phyloP scores from a whole-genome alignment of 1,284 basidiomycete genomes.

The Mycena sp. region DNA sequence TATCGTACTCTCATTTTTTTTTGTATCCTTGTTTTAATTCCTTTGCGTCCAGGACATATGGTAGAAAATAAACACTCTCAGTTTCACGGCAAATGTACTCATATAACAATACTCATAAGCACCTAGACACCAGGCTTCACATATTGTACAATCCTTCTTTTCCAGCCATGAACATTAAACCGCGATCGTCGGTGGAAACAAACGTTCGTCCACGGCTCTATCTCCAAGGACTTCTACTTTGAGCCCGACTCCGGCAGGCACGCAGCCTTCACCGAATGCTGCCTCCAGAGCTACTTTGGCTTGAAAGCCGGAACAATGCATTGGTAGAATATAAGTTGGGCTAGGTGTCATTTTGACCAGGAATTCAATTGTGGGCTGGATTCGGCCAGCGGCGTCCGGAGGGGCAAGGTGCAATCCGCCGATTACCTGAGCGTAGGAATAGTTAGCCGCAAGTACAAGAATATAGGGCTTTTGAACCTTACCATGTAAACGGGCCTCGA shows the following conservation, averaged over 20 bases:
- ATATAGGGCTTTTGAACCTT: slow-evolving; percentile 19
- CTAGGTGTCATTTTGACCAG: slow-evolving; percentile 67
- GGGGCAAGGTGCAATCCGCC: slow-evolving; percentile 85
- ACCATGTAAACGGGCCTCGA: slow-evolving; percentile 81
- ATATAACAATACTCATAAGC: no score
- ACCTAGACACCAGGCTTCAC: not conserved
- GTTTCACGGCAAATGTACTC: no score
- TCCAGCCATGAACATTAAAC: slow-evolving; percentile 12
- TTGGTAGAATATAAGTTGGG: slow-evolving; percentile 78
- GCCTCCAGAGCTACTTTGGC: slow-evolving; percentile 73
- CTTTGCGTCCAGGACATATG: no score
- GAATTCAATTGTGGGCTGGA: slow-evolving; percentile 77
- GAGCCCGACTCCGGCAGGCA: slow-evolving; percentile 79
- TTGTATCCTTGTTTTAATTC: no score
- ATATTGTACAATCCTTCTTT: not conserved
- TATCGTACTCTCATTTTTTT: no score
- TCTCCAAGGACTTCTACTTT: slow-evolving; percentile 63
- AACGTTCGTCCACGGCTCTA: slow-evolving; percentile 47
- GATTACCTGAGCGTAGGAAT: slow-evolving; percentile 58
- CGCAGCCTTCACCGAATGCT: slow-evolving; percentile 76
- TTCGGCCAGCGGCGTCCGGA: slow-evolving; percentile 67
- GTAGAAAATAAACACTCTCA: no score
- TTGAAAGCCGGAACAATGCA: slow-evolving; percentile 85
- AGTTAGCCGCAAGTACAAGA: not conserved
- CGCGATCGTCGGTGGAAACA: slow-evolving; percentile 36